Percentiles rank a stretch among this genome's conserved stretches.
These are phyloP conservation scores for Phylloporus sp. DNA, from an alignment of 1,284 basidiomycete species.

Conservation along the genomic window DNA sequence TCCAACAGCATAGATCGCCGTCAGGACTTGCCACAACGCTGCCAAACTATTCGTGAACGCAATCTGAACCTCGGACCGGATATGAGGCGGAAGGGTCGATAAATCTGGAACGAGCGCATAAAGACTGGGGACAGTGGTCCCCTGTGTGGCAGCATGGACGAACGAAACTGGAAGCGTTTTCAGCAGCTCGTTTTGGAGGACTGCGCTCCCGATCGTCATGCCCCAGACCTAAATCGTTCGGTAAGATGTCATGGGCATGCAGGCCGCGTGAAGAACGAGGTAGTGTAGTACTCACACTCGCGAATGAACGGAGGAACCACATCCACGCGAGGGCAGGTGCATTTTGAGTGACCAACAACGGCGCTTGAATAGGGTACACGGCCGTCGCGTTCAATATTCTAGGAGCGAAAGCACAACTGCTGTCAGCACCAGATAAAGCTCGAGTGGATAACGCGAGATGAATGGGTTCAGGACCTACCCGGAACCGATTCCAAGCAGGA, in stretches of 20 bases:
- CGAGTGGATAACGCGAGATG: too few species aligned
- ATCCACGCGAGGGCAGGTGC: conserved; percentile 32
- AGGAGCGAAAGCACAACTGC: not conserved
- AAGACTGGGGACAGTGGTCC: not conserved
- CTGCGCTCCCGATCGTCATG: conserved; percentile 23
- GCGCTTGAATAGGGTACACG: conserved; percentile 39
- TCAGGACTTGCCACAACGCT: conserved; percentile 16
- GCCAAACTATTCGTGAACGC: conserved; percentile 18
- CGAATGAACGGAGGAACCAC: conserved; percentile 34
- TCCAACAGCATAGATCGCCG: conserved; percentile 8
- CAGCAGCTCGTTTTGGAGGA: conserved; percentile 25
- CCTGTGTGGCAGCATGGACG: not conserved
- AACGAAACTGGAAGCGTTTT: conserved; percentile 13
- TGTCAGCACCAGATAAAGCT: not conserved
- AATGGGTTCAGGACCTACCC: conserved; percentile 23
- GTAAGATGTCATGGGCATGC: not conserved
- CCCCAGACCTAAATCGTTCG: conserved; percentile 23
- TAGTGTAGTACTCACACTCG: conserved; percentile 16
- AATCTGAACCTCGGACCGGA: conserved; percentile 7
- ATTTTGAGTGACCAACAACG: conserved; percentile 28
- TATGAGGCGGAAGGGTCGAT: conserved; percentile 4
- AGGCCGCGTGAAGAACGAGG: too few species aligned
- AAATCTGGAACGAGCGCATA: conserved; percentile 17
- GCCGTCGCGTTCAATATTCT: conserved; percentile 17
- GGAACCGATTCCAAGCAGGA: conserved; percentile 19